Base-by-base conservation (phyloP, 495 filamentous ascomycete genomes). In the Staphylotrichum longicolle region DNA sequence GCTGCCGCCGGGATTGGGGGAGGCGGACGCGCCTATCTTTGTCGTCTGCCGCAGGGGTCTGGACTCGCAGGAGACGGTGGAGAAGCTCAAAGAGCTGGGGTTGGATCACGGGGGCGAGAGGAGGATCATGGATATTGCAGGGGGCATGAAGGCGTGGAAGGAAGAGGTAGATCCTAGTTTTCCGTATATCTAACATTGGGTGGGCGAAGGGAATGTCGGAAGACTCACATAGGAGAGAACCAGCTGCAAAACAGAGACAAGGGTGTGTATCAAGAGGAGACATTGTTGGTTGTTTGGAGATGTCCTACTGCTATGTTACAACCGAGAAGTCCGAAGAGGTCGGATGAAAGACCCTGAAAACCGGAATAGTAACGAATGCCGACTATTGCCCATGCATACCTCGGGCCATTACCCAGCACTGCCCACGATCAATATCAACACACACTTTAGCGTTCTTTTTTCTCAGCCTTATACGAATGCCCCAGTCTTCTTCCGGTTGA, bases 41-140 rank as follows among this genome's bases (percentile, higher is more conserved):
- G 85, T 96, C 3, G 80, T 98, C 0, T 98, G 94, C 68, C 83
- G 91, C 15, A 81, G 88, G 3, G 94, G 94, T 3, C 91, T 96
- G 65, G 94, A 98, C 70, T 96, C 91, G 1, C 94, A 96, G 70
- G 71, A 91, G 54, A 88, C 86, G 0, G 85, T 91, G 1, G 82
- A 80, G 67, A 86, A 78, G 69, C 63, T 96, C 62, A 91, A 87
- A 69, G 83, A 91, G 39, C 66, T 85, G 44, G 86, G 86, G 4
- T 58, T 88, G n/a, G 84, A 82, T 54, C 69, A 73, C 30, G 72
- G 72, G 11, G 86, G 86, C 1, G 73, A 75, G 58, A 77, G 85
- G 40, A 83, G 80, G 55, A 83, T 95, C 53, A 83, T 85, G 39
- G 94, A 97, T 74, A 87, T 97, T 32, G 81, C 78, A 35, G 92